Evolutionary conservation across 176 grass and related monocot genomes (phyloP), one percentile per base, ranked within the genome.

Genomic region (Aechmea fasciata): DNA sequence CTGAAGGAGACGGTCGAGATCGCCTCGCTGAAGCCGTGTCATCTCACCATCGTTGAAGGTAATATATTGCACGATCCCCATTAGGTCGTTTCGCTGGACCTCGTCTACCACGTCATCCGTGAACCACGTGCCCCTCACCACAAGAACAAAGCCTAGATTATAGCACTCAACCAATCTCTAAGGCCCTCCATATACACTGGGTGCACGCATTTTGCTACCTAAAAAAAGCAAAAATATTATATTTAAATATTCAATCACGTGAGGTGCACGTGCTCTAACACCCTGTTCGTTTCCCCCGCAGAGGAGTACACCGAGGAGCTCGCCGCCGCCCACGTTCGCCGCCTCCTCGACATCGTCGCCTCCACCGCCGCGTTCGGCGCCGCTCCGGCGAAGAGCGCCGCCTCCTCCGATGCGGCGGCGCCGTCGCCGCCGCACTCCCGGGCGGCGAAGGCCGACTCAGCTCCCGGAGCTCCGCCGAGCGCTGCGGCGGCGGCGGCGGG

Each of bases 281-380:
- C 52, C 15, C 20, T 63, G 18, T 52, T 47, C 18, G 15, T 67
- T 83, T 49, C 52, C 33, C 51, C 65, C 65, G 66, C 84, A 97
- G 93, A 90, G 78, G 74, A 87, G 24, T 97, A 97, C 82, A 97
- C 89, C 52, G 93, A 90, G 73, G 86, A 92, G 84, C 83, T 85
- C 75, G 93, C 89, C 66, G 67, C 90, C 62, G 93, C 82, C 20
- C 93, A 97, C 61, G 81, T 92, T 48, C 86, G 82, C 13, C 83
- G 86, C 20, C 71, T 97, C 24, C 89, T 97, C 68, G 89, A 97
- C 81, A 80, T 97, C 77, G 82, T 92, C 71, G 83, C 93, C 2
- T 97, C 89, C 79, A 90, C 93, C 33, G 87, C 89, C 18, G 83
- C 84, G 29, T 92, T 97, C 79, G 86, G 86, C 11, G 41, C 77